A percentile compares a stretch with the other conserved stretches of the same genome.
Evolutionary conservation across 2,329 filamentous ascomycete genomes (phyloP).

Genomic region (Pseudohalonectria lignicola): DNA sequence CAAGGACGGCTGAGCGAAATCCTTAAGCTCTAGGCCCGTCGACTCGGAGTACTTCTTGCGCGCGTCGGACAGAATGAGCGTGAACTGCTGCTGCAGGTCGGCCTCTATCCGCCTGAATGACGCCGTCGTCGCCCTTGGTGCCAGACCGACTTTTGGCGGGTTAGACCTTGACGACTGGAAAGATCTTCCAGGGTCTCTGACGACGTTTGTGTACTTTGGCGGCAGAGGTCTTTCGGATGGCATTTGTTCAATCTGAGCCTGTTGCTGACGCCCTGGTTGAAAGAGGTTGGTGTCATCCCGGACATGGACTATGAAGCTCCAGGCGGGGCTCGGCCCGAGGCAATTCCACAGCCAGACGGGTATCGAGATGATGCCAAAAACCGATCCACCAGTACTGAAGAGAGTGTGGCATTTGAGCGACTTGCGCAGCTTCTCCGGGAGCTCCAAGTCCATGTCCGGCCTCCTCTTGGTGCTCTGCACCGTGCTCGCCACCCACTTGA

Average conservation of each 20-base stretch:
- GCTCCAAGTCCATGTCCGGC: neutral
- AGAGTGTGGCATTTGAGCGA: constrained; percentile 1
- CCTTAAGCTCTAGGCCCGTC: neutral
- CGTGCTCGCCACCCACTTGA: neutral
- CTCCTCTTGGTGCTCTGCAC: neutral
- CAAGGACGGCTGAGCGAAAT: neutral
- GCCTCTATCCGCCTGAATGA: neutral
- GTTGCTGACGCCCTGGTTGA: neutral
- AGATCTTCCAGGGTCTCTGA: too few relatives aligned
- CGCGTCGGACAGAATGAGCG: neutral
- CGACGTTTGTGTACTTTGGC: too few relatives aligned
- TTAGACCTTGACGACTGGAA: too few relatives aligned
- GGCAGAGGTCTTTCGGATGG: too few relatives aligned
- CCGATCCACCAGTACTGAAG: neutral
- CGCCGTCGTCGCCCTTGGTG: too few relatives aligned
- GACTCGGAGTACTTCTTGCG: too few relatives aligned
- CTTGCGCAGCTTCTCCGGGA: neutral
- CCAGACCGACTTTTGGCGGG: too few relatives aligned
- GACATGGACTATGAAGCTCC: neutral
- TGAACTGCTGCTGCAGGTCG: neutral
- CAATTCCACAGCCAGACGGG: constrained; percentile 1
- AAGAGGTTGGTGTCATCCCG: neutral
- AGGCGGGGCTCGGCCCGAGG: constrained; percentile 1
- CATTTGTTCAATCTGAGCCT: too few relatives aligned
- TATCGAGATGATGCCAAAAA: neutral